Conservation (phyloP, 192 early-diverging fungal species). For the Rhizoclosmatium globosum region DNA sequence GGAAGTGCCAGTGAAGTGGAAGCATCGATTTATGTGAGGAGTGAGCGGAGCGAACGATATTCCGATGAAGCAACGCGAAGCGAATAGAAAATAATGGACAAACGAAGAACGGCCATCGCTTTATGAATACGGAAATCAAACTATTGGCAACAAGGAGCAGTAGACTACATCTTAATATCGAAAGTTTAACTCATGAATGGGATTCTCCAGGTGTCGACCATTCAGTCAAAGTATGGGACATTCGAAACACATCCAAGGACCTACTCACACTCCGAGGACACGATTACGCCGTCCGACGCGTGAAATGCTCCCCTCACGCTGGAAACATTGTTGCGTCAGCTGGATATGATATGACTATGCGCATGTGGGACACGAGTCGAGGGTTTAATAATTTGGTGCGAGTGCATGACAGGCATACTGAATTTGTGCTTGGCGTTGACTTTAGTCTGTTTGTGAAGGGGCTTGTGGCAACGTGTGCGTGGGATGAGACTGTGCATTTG, state of each 20-base stretch:
- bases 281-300: slow-evolving; percentile 90
- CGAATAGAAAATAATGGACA: no score
- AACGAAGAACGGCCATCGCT: no score
- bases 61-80: no score
- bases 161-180: no score
- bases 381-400: slow-evolving; percentile 53
- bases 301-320: slow-evolving; percentile 93
- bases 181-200: no score
- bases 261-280: slow-evolving; percentile 82
- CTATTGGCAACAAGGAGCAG: no score
- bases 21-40: no score
- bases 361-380: slow-evolving; percentile 84
- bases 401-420: slow-evolving; percentile 87
- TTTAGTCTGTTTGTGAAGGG: slow-evolving; percentile 89
- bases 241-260: slow-evolving; percentile 78
- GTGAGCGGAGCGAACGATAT: no score
- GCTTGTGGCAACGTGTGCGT: slow-evolving; percentile 90
- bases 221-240: slow-evolving; percentile 91
- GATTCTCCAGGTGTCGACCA: slow-evolving; percentile 74
- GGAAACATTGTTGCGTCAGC: slow-evolving; percentile 82
- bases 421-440: slow-evolving; percentile 97
- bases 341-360: slow-evolving; percentile 96
- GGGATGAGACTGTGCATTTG: slow-evolving; percentile 87
- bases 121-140: no score
- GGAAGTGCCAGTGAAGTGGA: not conserved